A percentile compares a stretch with the other conserved stretches of the same genome.
Conservation (phyloP, 2,329 filamentous ascomycete genomes). For the Pestalotiopsis sp. region DNA sequence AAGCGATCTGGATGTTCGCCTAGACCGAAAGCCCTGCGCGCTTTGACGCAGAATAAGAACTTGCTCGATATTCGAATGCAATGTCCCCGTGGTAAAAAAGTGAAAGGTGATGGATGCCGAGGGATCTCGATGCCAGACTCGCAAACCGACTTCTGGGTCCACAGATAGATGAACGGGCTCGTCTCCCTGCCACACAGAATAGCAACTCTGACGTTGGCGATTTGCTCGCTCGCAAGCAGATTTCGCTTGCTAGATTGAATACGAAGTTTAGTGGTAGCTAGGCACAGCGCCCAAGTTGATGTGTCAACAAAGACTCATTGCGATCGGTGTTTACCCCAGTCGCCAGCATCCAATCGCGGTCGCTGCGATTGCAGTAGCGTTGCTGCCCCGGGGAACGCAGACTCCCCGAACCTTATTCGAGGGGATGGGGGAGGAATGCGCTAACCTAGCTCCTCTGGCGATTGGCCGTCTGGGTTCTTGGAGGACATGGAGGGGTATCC, state of each 20-base stretch:
- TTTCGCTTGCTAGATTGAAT: not conserved
- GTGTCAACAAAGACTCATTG: slow-evolving; percentile 8
- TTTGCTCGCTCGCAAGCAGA: not conserved
- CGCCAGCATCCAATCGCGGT: not conserved
- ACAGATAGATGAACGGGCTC: not conserved
- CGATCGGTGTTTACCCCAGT: slow-evolving; percentile 11
- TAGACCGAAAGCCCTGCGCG: not conserved
- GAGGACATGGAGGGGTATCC: not conserved
- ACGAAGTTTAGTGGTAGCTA: not conserved
- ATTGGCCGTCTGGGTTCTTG: not conserved
- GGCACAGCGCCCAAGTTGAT: not conserved
- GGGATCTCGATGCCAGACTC: not conserved
- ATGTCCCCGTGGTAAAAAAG: not conserved
- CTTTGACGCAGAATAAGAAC: not conserved
- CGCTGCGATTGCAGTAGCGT: not conserved
- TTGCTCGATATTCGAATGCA: not conserved
- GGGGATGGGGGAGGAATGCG: not conserved
- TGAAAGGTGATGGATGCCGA: not conserved
- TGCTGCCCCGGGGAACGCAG: not conserved
- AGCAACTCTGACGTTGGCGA: not conserved
- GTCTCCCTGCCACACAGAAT: not conserved
- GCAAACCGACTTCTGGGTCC: not conserved
- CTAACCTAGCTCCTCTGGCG: not conserved
- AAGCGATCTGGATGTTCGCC: not conserved
- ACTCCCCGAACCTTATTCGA: not conserved